A percentile compares a stretch with the other conserved stretches of the same genome.
Evolutionary conservation across 441 rosid genomes (phyloP).

Genomic region (Croton laevigatus): DNA sequence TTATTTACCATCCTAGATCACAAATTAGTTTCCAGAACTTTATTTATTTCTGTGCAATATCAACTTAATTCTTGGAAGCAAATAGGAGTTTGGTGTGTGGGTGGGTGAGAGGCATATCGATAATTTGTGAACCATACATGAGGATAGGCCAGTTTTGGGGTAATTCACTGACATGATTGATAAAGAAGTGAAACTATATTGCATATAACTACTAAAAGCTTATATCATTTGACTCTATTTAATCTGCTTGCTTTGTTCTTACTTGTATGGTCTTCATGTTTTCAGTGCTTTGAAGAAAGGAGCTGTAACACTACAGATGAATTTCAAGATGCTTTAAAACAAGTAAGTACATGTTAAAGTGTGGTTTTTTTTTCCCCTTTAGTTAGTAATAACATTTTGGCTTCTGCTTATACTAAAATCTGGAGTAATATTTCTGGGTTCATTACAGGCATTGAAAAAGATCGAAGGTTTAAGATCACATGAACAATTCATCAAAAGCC

Average conservation of each 20-base stretch:
- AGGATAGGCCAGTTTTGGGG: neutral
- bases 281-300: slow-evolving; percentile 31
- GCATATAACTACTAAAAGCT: neutral
- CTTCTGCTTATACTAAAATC: neutral
- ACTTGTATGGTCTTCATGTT: slow-evolving; percentile 1
- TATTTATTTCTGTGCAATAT: neutral
- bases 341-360: slow-evolving; percentile 21
- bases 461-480: slow-evolving; percentile 22
- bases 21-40: neutral
- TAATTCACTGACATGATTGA: neutral
- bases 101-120: neutral
- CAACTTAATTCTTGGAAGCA: neutral
- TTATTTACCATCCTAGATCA: neutral
- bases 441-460: slow-evolving; percentile 22
- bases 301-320: slow-evolving; percentile 18
- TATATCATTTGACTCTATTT: neutral
- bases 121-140: neutral
- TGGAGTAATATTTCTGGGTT: slow-evolving; percentile 6
- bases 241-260: neutral
- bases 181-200: neutral
- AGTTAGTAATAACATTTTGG: neutral
- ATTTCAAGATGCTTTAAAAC: slow-evolving; percentile 25
- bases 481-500: slow-evolving; percentile 13
- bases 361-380: neutral
- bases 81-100: neutral